Conservation (phyloP, 352 stramenopile genomes). For the Pythium apleroticum region DNA sequence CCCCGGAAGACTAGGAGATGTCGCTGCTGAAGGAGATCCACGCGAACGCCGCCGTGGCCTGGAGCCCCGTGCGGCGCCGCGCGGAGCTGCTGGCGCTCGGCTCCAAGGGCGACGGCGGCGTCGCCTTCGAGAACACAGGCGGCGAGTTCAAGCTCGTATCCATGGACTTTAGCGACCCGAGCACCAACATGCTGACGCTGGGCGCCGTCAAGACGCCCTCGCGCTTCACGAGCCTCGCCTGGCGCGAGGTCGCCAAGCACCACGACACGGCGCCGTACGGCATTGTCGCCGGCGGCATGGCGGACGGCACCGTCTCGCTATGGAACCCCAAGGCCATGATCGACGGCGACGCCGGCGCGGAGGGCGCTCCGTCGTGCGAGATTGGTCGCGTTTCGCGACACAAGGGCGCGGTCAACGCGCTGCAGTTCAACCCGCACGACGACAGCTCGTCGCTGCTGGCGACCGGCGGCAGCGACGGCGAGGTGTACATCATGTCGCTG, state of each 20-base stretch:
- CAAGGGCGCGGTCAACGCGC: constrained; percentile 90
- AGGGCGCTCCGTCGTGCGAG: constrained; percentile 46
- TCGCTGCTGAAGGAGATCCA: constrained; percentile 91
- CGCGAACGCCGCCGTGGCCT: constrained; percentile 85
- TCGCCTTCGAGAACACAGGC: constrained; percentile 97
- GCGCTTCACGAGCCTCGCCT: constrained; percentile 94
- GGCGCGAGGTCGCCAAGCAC: constrained; percentile 86
- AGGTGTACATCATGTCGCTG: constrained; percentile 95
- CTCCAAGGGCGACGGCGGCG: constrained; percentile 94
- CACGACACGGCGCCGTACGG: constrained; percentile 82
- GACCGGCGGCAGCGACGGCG: constrained; percentile 91
- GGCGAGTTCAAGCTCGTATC: constrained; percentile 96
- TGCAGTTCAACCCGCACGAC: constrained; percentile 96
- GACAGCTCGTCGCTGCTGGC: constrained; percentile 92
- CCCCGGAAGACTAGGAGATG: constrained; percentile 31
- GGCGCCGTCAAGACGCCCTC: constrained; percentile 88
- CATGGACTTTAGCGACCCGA: constrained; percentile 86
- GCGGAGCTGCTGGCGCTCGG: constrained; percentile 84
- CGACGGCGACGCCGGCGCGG: constrained; percentile 34
- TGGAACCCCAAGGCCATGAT: constrained; percentile 94
- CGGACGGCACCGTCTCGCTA: constrained; percentile 95
- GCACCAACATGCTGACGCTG: constrained; percentile 71
- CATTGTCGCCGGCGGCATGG: constrained; percentile 96
- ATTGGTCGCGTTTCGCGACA: constrained; percentile 82
- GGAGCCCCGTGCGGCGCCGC: constrained; percentile 79